Percentiles rank a stretch among this genome's conserved stretches.
These are phyloP conservation scores for Chlorella sp. DNA, from an alignment of 139 green algal genomes.

Conservation along the genomic window DNA sequence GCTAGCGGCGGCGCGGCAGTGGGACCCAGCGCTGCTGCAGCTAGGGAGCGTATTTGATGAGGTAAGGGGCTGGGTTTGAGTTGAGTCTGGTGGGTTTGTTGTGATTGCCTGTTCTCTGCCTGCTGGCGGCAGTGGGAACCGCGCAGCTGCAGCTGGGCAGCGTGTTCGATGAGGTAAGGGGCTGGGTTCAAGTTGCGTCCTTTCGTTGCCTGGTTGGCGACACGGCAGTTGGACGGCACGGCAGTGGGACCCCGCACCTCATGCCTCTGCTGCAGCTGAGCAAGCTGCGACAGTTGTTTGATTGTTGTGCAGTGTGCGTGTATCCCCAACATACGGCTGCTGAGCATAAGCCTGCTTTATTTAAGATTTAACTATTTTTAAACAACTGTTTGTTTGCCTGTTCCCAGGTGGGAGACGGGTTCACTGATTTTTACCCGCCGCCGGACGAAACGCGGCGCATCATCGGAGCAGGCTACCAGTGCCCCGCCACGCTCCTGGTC, in stretches of 20 bases:
- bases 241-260: no score
- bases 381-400: neutral
- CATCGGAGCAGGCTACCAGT: slow-evolving; percentile 44
- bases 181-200: no score
- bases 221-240: no score
- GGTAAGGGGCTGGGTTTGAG: slow-evolving; percentile 15
- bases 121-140: slow-evolving; percentile 77
- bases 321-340: no score
- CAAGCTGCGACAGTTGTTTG: no score
- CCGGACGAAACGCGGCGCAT: slow-evolving; percentile 75
- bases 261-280: no score
- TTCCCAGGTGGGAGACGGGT: slow-evolving; percentile 60
- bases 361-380: no score
- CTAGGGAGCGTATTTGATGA: slow-evolving; percentile 84
- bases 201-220: no score
- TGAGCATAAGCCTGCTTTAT: no score
- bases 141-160: slow-evolving; percentile 85
- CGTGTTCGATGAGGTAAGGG: slow-evolving; percentile 75
- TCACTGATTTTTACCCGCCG: slow-evolving; percentile 78
- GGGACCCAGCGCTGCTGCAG: slow-evolving; percentile 86
- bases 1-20: slow-evolving; percentile 44
- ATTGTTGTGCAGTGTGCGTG: no score
- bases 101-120: no score
- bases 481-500: slow-evolving; percentile 85
- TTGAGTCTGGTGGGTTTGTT: no score